These are phyloP conservation scores for Corylus avellana DNA, from an alignment of 306 rosid species.

Conservation along the genomic window DNA sequence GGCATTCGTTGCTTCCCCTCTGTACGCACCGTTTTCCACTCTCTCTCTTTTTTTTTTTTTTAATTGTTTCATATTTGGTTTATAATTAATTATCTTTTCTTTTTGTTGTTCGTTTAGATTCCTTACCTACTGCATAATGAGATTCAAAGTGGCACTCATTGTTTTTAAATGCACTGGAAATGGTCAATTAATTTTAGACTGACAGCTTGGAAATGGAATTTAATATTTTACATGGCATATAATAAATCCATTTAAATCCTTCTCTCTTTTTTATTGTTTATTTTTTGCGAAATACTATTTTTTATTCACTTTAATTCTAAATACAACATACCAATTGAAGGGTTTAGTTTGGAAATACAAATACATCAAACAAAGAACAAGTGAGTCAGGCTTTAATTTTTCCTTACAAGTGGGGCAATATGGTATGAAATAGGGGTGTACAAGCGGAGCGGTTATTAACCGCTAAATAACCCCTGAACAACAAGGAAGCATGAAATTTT, in stretches of 20 bases:
- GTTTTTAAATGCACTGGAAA: neutral
- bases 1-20: slow-evolving; percentile 90
- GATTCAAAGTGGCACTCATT: neutral
- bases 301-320: no score
- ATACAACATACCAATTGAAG: no score
- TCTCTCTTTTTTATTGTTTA: no score
- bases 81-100: neutral
- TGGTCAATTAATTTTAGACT: neutral
- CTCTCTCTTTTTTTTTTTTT: neutral
- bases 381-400: no score
- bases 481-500: neutral
- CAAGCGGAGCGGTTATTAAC: no score
- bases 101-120: neutral
- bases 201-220: neutral
- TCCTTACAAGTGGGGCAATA: no score
- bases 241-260: neutral
- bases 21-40: slow-evolving; percentile 41
- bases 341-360: no score
- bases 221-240: neutral
- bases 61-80: no score
- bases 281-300: no score
- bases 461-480: neutral
- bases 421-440: no score
- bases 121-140: neutral
- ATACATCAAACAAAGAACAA: no score